Conservation (phyloP, 2,329 filamentous ascomycete genomes). For the Tolypocladium tropicale region DNA sequence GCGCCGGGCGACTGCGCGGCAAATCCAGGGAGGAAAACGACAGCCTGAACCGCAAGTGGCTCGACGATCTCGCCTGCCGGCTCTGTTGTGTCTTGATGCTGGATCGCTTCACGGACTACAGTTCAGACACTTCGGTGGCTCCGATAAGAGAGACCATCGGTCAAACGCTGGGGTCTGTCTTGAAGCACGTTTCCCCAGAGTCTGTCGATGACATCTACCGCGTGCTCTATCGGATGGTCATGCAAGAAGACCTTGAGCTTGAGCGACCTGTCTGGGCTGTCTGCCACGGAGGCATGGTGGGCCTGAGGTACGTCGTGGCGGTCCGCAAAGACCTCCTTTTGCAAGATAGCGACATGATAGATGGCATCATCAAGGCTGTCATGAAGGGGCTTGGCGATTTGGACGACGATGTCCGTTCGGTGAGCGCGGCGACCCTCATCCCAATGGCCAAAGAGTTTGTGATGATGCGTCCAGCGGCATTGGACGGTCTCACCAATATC, state of each 20-base stretch:
- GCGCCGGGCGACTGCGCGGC: conserved; percentile 67
- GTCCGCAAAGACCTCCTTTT: conserved; percentile 88
- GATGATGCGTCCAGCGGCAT: conserved; percentile 63
- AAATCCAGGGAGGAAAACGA: conserved; percentile 69
- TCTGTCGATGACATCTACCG: conserved; percentile 80
- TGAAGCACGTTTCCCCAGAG: conserved; percentile 69
- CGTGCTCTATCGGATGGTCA: conserved; percentile 80
- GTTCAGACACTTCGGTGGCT: conserved; percentile 92
- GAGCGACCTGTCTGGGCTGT: conserved; percentile 80
- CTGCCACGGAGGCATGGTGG: conserved; percentile 97
- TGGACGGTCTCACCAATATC: conserved; percentile 79
- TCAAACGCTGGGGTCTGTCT: conserved; percentile 79
- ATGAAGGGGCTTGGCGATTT: conserved; percentile 88
- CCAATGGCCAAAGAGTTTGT: conserved; percentile 96
- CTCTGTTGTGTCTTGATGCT: conserved; percentile 95
- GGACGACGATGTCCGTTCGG: conserved; percentile 92
- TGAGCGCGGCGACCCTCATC: conserved; percentile 93
- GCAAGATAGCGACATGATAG: conserved; percentile 74
- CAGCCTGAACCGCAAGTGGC: conserved; percentile 68
- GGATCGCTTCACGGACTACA: conserved; percentile 95
- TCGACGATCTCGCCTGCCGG: conserved; percentile 90
- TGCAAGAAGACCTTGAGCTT: conserved; percentile 72
- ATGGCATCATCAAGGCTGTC: conserved; percentile 83
- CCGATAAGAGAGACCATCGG: conserved; percentile 93
- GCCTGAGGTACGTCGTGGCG: conserved; percentile 86